Evolutionary conservation across 2,329 filamentous ascomycete species (phyloP).

Genomic region (Pseudopithomyces maydicus): DNA sequence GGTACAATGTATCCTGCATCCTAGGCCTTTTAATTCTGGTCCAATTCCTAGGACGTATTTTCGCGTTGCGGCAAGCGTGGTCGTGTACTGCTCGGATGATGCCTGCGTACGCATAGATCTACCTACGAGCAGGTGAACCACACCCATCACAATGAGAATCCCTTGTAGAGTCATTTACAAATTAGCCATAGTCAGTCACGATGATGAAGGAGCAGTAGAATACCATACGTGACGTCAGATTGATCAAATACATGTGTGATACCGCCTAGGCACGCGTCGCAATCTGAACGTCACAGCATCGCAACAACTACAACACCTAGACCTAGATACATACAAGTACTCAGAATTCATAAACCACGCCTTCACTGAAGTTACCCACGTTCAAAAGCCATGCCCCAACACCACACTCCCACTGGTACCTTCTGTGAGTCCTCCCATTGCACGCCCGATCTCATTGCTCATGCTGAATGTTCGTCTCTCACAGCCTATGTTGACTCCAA

Average conservation of each 20-base stretch:
- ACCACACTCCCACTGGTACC: slow-evolving; percentile 15
- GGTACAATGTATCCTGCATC: too few species aligned
- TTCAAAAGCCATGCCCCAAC: slow-evolving; percentile 17
- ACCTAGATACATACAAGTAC: background rate
- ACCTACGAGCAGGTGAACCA: too few species aligned
- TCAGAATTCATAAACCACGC: too few species aligned
- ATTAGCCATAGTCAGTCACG: too few species aligned
- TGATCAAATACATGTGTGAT: background rate
- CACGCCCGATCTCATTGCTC: background rate
- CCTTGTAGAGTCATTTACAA: too few species aligned
- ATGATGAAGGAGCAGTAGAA: too few species aligned
- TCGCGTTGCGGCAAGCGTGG: too few species aligned
- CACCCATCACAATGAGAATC: too few species aligned
- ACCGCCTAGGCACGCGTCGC: background rate
- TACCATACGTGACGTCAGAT: background rate
- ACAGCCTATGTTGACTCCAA: slow-evolving; percentile 21
- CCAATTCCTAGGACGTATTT: too few species aligned
- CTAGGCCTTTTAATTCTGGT: too few species aligned
- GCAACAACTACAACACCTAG: background rate
- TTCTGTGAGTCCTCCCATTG: background rate
- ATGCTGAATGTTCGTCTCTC: background rate
- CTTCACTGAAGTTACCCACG: background rate
- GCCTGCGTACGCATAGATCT: too few species aligned
- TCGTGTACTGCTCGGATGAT: too few species aligned
- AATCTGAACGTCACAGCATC: background rate